A percentile compares a stretch with the other conserved stretches of the same genome.
phyloP scores from a whole-genome alignment of 1,139 yeast genomes.

The Arxiozyma slooffiae region DNA sequence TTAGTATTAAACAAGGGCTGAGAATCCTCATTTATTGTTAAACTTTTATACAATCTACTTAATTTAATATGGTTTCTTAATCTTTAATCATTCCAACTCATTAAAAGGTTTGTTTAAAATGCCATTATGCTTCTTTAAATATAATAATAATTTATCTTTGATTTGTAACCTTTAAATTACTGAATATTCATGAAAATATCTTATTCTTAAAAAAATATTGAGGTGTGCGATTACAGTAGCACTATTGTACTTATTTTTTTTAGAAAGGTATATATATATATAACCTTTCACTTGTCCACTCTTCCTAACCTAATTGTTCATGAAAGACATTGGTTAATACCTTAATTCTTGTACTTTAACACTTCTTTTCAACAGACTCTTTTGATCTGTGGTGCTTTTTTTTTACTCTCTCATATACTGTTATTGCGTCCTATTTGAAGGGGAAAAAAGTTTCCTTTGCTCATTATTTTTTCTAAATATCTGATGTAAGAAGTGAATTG shows the following conservation, averaged over 20 bases:
- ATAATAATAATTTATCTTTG: conserved; percentile 17
- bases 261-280: too few relatives aligned
- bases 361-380: too few relatives aligned
- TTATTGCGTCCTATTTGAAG: too few relatives aligned
- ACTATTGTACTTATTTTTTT: neutral
- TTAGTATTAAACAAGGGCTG: conserved; percentile 24
- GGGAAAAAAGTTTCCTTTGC: neutral
- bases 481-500: neutral
- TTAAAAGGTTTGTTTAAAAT: conserved; percentile 14
- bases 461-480: neutral
- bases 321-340: too few relatives aligned
- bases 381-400: neutral
- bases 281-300: neutral
- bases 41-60: conserved; percentile 22
- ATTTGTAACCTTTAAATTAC: conserved; percentile 12
- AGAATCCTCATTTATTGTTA: conserved; percentile 29
- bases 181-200: neutral
- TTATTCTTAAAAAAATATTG: neutral
- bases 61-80: conserved; percentile 12
- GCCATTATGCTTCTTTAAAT: conserved; percentile 13
- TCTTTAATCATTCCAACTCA: conserved; percentile 15
- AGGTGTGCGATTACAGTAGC: neutral
- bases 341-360: too few relatives aligned
- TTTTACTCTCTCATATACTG: too few relatives aligned
- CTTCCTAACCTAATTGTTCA: neutral